A percentile compares a stretch with the other conserved stretches of the same genome.
Conservation (phyloP, 192 early-diverging fungal species). For the Coemansia furcata region DNA sequence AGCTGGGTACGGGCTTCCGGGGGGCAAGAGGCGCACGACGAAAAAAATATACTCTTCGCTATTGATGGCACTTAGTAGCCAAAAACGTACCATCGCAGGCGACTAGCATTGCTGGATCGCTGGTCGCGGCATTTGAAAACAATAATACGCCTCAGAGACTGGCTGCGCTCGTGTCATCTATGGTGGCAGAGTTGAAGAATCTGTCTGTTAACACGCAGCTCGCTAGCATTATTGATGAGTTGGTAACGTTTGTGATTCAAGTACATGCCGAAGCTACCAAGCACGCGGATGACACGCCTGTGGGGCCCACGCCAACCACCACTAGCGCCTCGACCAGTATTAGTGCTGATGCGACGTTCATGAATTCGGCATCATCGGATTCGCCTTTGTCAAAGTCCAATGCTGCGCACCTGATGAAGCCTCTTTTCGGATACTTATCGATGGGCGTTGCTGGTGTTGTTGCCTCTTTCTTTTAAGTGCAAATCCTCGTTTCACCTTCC, state of each 20-base stretch:
- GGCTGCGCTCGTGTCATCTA: not conserved
- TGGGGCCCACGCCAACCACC: not conserved
- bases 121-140: not conserved
- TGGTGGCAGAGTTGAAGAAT: not conserved
- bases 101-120: not conserved
- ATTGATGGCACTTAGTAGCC: not conserved
- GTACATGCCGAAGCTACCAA: not conserved
- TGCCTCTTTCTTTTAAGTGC: not conserved
- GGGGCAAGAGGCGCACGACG: not conserved
- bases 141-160: not conserved
- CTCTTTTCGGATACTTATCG: not conserved
- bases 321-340: not conserved
- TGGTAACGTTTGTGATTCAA: not conserved
- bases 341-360: not conserved
- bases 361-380: not conserved
- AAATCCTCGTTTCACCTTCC: not conserved
- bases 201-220: not conserved
- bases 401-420: not conserved
- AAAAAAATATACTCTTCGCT: not conserved
- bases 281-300: not conserved
- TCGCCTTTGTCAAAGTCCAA: not conserved
- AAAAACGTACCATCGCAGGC: not conserved
- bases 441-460: not conserved
- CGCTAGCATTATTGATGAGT: not conserved
- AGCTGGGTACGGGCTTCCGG: not conserved